phyloP scores from a whole-genome alignment of 2,329 filamentous ascomycete species.

The Nemania bipapillata region DNA sequence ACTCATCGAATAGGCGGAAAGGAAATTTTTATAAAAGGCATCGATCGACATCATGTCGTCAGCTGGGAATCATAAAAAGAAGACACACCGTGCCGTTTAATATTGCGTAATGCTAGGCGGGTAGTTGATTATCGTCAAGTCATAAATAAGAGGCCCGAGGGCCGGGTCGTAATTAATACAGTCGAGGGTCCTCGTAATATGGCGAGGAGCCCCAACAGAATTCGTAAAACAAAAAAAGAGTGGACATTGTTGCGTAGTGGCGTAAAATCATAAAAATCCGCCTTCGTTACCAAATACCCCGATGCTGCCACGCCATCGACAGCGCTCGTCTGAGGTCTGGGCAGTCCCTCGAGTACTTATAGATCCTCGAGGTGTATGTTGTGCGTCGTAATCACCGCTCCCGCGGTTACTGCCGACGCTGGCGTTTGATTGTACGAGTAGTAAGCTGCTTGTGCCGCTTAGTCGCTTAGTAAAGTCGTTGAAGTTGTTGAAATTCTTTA shows the following conservation, averaged over 20 bases:
- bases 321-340: slow-evolving; percentile 58
- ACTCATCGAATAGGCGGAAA: slow-evolving; percentile 1
- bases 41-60: slow-evolving; percentile 32
- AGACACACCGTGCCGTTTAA: slow-evolving; percentile 32
- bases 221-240: slow-evolving; percentile 22
- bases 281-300: slow-evolving; percentile 65
- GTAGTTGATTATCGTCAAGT: slow-evolving; percentile 36
- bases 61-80: slow-evolving; percentile 25
- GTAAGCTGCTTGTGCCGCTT: slow-evolving; percentile 69
- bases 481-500: slow-evolving; percentile 70
- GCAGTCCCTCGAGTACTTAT: slow-evolving; percentile 50
- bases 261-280: slow-evolving; percentile 61
- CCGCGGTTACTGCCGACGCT: slow-evolving; percentile 61
- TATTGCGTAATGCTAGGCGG: slow-evolving; percentile 21
- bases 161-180: slow-evolving; percentile 35
- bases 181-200: slow-evolving; percentile 1
- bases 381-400: slow-evolving; percentile 60
- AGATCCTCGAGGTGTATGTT: slow-evolving; percentile 50
- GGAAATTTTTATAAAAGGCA: slow-evolving; percentile 14
- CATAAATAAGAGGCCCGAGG: slow-evolving; percentile 27
- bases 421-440: slow-evolving; percentile 68
- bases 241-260: not conserved
- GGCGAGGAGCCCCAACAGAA: slow-evolving; percentile 24
- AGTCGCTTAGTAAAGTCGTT: slow-evolving; percentile 70
- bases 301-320: slow-evolving; percentile 67